These are phyloP conservation scores for Chaetomiaceae sp. DNA, from an alignment of 2,329 filamentous ascomycete species.

Conservation along the genomic window DNA sequence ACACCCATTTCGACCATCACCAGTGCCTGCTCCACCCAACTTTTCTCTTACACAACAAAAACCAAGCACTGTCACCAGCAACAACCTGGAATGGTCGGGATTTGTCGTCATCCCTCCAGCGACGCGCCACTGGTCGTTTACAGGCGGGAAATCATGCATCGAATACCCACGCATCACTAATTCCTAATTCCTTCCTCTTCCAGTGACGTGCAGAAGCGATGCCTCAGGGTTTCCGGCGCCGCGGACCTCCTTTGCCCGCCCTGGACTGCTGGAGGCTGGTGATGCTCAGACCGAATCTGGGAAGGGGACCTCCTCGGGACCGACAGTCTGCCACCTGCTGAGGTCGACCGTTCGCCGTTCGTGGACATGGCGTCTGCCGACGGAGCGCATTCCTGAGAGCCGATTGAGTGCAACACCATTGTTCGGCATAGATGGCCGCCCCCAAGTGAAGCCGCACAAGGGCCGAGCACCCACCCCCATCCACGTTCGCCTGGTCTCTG, in stretches of 20 bases:
- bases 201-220: not conserved
- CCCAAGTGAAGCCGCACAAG: constrained; percentile 3
- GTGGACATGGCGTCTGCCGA: not conserved
- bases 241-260: not conserved
- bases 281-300: not conserved
- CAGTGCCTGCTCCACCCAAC: no score
- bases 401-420: not conserved
- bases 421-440: not conserved
- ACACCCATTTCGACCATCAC: no score
- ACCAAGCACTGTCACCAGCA: no score
- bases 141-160: no score
- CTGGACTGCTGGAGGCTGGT: not conserved
- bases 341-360: not conserved
- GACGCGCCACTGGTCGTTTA: not conserved
- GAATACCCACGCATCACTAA: not conserved
- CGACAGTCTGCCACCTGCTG: not conserved
- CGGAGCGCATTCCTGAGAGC: constrained; percentile 4
- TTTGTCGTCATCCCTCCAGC: no score
- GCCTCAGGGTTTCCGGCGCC: not conserved
- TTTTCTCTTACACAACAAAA: no score
- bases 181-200: not conserved
- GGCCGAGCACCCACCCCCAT: not conserved
- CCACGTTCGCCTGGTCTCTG: constrained; percentile 5
- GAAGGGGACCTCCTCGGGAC: not conserved
- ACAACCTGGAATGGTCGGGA: no score